Evolutionary conservation across 1,284 basidiomycete species (phyloP), one percentile per base, ranked within the genome.

Genomic region (Boletus sp.): DNA sequence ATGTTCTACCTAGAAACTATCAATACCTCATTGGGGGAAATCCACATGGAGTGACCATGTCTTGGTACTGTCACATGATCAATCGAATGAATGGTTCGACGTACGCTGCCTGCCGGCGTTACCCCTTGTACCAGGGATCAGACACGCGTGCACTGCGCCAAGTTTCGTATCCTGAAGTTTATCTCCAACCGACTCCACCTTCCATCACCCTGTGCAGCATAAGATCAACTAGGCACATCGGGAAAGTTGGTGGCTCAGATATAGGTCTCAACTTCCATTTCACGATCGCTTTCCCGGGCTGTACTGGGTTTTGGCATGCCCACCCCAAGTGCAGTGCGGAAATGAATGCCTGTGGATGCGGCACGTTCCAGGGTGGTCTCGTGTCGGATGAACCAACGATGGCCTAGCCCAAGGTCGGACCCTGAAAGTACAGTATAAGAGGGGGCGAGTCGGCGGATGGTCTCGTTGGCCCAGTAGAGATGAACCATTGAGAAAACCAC

Each of bases 341-440:
- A 52, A 61, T 61, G 63, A 61, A 50, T 16, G 32, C 17, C 9
- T 27, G 29, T 25, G 45, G 22, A 14, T 25, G 36, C 29, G 32
- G 17, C 59, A 62, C 62, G 57, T 64, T 61, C 57, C 41, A 38
- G 62, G 59, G 59, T 62, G 1, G 49, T 48, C 56, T 62, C 58
- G 46, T 63, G 58, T 36, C 32, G 22, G 37, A 42, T 57, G 29
- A 48, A 25, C 42, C 49, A 48, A 39, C 42, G 34, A 12, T 16
- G 34, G 36, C 34, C 26, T 33, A 32, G 20, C 27, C n/a, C 38
- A 23, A n/a, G 26, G 46, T 53, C 60, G 60, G 59, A 63, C 44
- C 51, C 48, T 49, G 56, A 64, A 61, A 44, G 58, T 20, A 32
- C 8, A 4, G 51, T 65, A 61, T 61, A 61, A 64, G 59, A 61